Conservation (phyloP, 371 early-diverging fungal species). For the Mucor indicus region DNA sequence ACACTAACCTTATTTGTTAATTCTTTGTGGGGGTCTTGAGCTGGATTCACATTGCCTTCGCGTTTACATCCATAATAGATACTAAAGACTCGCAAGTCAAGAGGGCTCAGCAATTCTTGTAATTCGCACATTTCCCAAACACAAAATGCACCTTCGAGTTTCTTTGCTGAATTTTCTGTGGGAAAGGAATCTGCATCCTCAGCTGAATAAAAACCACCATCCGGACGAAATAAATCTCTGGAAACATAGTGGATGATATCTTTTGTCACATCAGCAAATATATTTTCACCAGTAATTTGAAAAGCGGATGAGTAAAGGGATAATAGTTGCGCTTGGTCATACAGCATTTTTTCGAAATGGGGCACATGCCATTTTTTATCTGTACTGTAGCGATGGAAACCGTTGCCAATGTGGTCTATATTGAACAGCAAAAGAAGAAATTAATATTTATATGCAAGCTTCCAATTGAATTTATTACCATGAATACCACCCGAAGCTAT, state of each 20-base stretch:
- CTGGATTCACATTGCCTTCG: slow-evolving; percentile 57
- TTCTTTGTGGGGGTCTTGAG: slow-evolving; percentile 64
- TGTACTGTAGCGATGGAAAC: slow-evolving; percentile 37
- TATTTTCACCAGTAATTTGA: slow-evolving; percentile 44
- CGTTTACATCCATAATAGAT: slow-evolving; percentile 48
- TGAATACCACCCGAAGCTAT: slow-evolving; percentile 64
- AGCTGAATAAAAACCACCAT: slow-evolving; percentile 68
- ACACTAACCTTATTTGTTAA: slow-evolving; percentile 46
- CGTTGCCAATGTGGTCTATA: slow-evolving; percentile 11
- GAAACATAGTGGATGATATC: slow-evolving; percentile 60
- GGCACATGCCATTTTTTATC: slow-evolving; percentile 48
- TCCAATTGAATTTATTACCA: no score
- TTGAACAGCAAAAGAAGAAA: neutral
- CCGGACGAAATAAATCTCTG: slow-evolving; percentile 42
- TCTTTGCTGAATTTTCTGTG: slow-evolving; percentile 28
- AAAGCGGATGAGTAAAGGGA: slow-evolving; percentile 46
- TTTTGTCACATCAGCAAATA: slow-evolving; percentile 41
- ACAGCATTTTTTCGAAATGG: slow-evolving; percentile 71
- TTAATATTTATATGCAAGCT: neutral
- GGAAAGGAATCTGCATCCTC: slow-evolving; percentile 74
- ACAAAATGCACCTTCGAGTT: slow-evolving; percentile 68
- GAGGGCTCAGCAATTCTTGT: slow-evolving; percentile 29
- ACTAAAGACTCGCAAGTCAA: slow-evolving; percentile 36
- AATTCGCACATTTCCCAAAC: slow-evolving; percentile 62
- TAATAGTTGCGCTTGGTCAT: slow-evolving; percentile 69